Percentiles rank a stretch among this genome's conserved stretches.
phyloP scores from a whole-genome alignment of 2,329 filamentous ascomycete genomes.

The Aspergillus pseudonomiae region DNA sequence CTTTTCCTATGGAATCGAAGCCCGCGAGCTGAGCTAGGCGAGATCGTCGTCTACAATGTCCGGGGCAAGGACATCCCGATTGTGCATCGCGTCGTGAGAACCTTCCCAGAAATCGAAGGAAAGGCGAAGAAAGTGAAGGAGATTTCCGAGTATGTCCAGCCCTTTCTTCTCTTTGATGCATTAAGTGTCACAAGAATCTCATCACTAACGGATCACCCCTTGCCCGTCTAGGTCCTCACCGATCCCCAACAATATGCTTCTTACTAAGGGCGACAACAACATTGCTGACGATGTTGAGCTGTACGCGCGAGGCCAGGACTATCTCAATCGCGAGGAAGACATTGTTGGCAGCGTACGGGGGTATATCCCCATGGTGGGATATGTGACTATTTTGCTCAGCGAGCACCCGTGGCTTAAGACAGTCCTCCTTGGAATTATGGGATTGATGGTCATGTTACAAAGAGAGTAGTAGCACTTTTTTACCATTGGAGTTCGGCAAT shows the following conservation, averaged over 20 bases:
- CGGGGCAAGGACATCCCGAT: conserved; percentile 95
- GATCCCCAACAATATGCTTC: conserved; percentile 57
- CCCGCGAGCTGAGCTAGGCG: conserved; percentile 67
- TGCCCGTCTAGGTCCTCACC: conserved; percentile 25
- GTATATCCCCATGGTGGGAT: conserved; percentile 93
- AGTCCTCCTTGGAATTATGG: conserved; percentile 92
- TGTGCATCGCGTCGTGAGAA: conserved; percentile 86
- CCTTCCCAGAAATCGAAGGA: conserved; percentile 54
- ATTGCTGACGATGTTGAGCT: conserved; percentile 87
- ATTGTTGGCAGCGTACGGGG: conserved; percentile 91
- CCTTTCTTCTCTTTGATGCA: background rate
- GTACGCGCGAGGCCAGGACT: conserved; percentile 85
- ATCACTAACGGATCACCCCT: conserved; percentile 6
- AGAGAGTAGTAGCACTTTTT: conserved; percentile 64
- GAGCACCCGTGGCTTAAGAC: conserved; percentile 98
- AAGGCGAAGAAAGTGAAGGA: conserved; percentile 41
- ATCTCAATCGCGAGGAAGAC: conserved; percentile 76
- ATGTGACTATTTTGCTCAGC: conserved; percentile 92
- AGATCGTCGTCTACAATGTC: conserved; percentile 81
- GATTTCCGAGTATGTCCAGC: conserved; percentile 31
- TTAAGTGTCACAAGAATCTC: background rate
- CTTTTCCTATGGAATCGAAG: conserved; percentile 66
- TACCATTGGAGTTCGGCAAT: background rate
- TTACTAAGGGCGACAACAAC: conserved; percentile 99
- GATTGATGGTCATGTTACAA: conserved; percentile 87